Evolutionary conservation across 495 filamentous ascomycete species (phyloP).

Genomic region (Saxophila tyrrhenica): DNA sequence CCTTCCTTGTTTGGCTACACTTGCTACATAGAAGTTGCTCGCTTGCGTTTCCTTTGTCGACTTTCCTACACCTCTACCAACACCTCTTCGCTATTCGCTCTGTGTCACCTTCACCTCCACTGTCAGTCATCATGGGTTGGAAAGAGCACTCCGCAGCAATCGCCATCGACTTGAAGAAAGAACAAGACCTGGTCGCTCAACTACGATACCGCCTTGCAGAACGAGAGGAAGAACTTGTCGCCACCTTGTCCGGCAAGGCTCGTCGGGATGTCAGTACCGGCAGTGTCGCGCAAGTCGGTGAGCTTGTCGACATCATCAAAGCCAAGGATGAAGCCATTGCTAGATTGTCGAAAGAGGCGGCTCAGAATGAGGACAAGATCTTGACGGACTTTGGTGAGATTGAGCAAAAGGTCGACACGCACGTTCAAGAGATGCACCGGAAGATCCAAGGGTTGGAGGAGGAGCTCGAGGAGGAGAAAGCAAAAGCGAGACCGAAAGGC

Average conservation of each 20-base stretch:
- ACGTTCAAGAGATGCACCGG: background rate
- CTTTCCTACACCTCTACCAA: background rate
- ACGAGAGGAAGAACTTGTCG: background rate
- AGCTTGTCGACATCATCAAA: background rate
- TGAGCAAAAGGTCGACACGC: background rate
- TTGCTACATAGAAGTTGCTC: background rate
- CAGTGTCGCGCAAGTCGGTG: background rate
- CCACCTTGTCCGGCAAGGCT: background rate
- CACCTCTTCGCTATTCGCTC: no score
- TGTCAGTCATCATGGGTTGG: background rate
- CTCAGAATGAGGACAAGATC: background rate
- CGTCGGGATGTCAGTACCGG: background rate
- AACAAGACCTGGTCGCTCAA: background rate
- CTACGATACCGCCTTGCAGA: background rate
- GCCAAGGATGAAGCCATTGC: background rate
- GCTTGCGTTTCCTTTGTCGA: background rate
- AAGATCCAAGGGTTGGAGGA: background rate
- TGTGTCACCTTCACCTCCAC: no score
- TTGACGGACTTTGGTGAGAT: background rate
- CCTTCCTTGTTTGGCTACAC: background rate
- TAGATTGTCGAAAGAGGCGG: background rate
- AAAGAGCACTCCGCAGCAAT: background rate
- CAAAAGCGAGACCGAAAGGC: background rate
- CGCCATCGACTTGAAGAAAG: background rate
- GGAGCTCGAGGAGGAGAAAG: background rate